Base-by-base conservation (phyloP, 805 yeast genomes). In the Starmerella apicola region DNA sequence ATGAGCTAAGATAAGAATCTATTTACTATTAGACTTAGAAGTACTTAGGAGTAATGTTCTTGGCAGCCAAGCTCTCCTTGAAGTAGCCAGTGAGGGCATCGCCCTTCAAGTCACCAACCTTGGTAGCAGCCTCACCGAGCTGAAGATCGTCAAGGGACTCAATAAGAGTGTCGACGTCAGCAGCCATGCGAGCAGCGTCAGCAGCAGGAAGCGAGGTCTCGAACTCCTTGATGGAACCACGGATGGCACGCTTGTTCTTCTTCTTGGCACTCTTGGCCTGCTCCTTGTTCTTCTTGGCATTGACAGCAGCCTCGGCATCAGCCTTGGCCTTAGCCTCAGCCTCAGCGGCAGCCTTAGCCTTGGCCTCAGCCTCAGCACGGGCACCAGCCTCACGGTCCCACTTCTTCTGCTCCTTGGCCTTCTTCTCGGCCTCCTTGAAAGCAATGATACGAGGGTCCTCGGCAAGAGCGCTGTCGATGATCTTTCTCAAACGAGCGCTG, bases 351-450 rank as follows among this genome's bases (percentile, higher is more conserved):
- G 81, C 95, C 59, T 78, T 79, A 65, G 78, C 79, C 37, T 88
- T 94, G 58, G 72, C 81, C 64, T 84, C 98, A 46, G 95, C 95
- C 50, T 93, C 97, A 61, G 84, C 78, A 71, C 97, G 81, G 24
- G 94, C 76, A 53, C 95, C 97, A 39, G 97, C 95, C 64, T 86
- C 97, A 63, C 78, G 81, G 64, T 91, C 97, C 97, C 97, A 88
- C 67, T 88, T 91, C 71, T 71, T 76, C 63, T 76, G 76, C 59
- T 82, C 98, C 72, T 88, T 88, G 62, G 82, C 97, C 62, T 78
- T 78, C 76, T 82, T 83, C 64, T 86, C 97, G 38, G 75, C 81
- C 52, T 88, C 94, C 70, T 86, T 88, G 78, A 86, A 86, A 58
- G 72, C 58, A 67, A 78, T 83, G 65, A 91, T 82, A 68, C 98